phyloP scores from a whole-genome alignment of 2,329 filamentous ascomycete genomes.

The Diaporthe helianthi region DNA sequence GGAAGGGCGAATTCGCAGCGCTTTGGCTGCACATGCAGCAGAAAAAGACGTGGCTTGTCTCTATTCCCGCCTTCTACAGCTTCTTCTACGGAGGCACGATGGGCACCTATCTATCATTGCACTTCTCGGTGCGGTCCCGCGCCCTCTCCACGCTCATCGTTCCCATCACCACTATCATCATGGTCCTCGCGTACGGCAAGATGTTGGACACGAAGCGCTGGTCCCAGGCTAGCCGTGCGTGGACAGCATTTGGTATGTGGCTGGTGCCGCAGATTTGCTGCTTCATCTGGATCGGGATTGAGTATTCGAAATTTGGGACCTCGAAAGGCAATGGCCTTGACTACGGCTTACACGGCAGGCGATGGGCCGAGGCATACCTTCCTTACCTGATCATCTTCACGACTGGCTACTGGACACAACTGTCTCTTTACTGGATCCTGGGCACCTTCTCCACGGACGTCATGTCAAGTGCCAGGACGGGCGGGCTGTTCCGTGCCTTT shows the following conservation, averaged over 20 bases:
- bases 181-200: slow-evolving; percentile 36
- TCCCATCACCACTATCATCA: slow-evolving; percentile 42
- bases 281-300: slow-evolving; percentile 43
- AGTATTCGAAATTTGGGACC: slow-evolving; percentile 29
- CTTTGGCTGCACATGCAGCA: slow-evolving; percentile 38
- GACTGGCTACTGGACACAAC: slow-evolving; percentile 35
- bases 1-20: slow-evolving; percentile 38
- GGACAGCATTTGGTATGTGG: slow-evolving; percentile 42
- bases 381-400: slow-evolving; percentile 35
- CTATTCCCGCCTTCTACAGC: slow-evolving; percentile 46
- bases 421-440: slow-evolving; percentile 46
- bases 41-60: slow-evolving; percentile 44
- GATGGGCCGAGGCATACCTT: slow-evolving; percentile 34
- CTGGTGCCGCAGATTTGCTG: slow-evolving; percentile 40
- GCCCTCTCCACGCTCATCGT: slow-evolving; percentile 40
- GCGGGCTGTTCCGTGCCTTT: slow-evolving; percentile 42
- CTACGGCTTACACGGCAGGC: slow-evolving; percentile 23
- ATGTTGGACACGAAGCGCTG: slow-evolving; percentile 37
- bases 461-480: slow-evolving; percentile 41
- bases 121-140: slow-evolving; percentile 45
- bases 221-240: slow-evolving; percentile 41
- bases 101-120: slow-evolving; percentile 45
- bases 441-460: slow-evolving; percentile 46
- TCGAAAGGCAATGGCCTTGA: slow-evolving; percentile 16
- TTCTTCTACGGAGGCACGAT: slow-evolving; percentile 49